A percentile compares a stretch with the other conserved stretches of the same genome.
Conservation (phyloP, 1,284 basidiomycete genomes). For the Phlebopus sp. region DNA sequence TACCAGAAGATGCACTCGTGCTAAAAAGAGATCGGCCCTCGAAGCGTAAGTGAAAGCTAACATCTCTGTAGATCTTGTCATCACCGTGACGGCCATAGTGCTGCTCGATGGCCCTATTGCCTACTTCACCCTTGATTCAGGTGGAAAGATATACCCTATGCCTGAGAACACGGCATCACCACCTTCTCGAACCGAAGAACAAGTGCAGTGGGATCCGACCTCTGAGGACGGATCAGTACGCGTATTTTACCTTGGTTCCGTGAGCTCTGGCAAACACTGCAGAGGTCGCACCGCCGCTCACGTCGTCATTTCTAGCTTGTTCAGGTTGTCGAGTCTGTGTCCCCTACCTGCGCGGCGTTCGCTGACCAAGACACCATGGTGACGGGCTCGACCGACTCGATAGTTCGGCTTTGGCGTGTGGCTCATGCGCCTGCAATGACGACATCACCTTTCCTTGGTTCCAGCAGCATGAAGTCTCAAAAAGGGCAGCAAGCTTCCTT, state of each 20-base stretch:
- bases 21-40: slow-evolving; percentile 60
- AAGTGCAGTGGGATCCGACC: slow-evolving; percentile 60
- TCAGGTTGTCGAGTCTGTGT: slow-evolving; percentile 73
- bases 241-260: slow-evolving; percentile 61
- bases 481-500: slow-evolving; percentile 30
- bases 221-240: slow-evolving; percentile 51
- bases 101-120: slow-evolving; percentile 21
- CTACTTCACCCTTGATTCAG: slow-evolving; percentile 20
- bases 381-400: slow-evolving; percentile 75
- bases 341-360: slow-evolving; percentile 73
- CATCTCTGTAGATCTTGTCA: slow-evolving; percentile 3
- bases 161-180: slow-evolving; percentile 56
- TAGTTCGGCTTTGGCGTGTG: slow-evolving; percentile 77
- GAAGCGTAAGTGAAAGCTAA: slow-evolving; percentile 44
- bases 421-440: slow-evolving; percentile 31
- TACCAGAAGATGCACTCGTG: slow-evolving; percentile 75
- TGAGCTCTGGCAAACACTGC: slow-evolving; percentile 21
- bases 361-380: slow-evolving; percentile 69
- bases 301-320: slow-evolving; percentile 50
- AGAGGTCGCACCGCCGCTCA: not conserved
- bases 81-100: slow-evolving; percentile 16
- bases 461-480: slow-evolving; percentile 15
- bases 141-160: slow-evolving; percentile 62
- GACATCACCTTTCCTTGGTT: slow-evolving; percentile 22
- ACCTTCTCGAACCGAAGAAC: slow-evolving; percentile 63